Evolutionary conservation across 139 green algal genomes (phyloP).

Genomic region (Eudorina sp.): DNA sequence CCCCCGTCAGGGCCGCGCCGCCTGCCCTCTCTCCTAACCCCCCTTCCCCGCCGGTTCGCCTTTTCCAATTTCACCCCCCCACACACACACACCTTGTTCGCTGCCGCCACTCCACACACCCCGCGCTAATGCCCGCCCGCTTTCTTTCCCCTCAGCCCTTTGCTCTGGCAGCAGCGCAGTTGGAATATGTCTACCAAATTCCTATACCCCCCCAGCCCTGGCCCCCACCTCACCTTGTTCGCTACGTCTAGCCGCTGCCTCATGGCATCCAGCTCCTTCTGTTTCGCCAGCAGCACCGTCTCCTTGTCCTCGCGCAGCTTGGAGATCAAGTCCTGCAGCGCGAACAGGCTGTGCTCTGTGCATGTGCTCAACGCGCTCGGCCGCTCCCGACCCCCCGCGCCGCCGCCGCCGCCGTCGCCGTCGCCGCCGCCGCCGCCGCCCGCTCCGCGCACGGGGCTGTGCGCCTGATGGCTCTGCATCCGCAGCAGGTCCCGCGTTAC

Average conservation of each 20-base stretch:
- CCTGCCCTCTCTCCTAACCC: too few species aligned
- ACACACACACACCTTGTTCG: not conserved
- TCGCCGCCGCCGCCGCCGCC: constrained; percentile 3
- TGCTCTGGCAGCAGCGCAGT: too few species aligned
- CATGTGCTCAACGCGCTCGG: not conserved
- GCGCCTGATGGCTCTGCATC: not conserved
- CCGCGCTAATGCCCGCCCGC: not conserved
- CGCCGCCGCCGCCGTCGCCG: not conserved
- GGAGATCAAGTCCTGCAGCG: constrained; percentile 16
- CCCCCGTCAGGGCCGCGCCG: too few species aligned
- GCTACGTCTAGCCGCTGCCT: not conserved
- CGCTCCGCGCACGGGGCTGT: not conserved
- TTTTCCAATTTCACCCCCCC: not conserved
- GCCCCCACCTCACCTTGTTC: constrained; percentile 1
- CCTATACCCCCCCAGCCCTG: not conserved
- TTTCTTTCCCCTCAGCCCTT: too few species aligned
- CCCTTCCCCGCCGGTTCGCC: not conserved
- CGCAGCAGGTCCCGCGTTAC: not conserved
- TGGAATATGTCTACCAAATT: too few species aligned
- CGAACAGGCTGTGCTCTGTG: constrained; percentile 17
- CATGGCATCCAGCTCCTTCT: constrained; percentile 23
- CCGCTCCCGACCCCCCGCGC: not conserved
- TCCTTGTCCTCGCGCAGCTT: constrained; percentile 45
- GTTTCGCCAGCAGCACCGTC: not conserved
- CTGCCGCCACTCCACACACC: not conserved